Evolutionary conservation across 2,329 filamentous ascomycete species (phyloP), one percentile per base, ranked within the genome.

Genomic region (Sarocladiaceae sp.): DNA sequence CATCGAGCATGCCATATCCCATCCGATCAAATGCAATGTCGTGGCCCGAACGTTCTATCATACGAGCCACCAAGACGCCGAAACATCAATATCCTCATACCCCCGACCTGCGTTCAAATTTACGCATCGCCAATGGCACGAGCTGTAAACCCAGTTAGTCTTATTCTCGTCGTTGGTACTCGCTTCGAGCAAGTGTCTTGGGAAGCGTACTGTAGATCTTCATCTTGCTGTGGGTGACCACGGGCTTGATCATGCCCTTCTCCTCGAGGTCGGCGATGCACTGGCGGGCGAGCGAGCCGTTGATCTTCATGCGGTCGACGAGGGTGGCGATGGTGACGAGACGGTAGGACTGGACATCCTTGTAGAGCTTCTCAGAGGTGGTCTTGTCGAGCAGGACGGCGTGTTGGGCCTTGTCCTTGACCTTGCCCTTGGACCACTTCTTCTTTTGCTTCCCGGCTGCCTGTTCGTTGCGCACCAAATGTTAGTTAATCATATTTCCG

Each of bases 361-460:
- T 99, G 84, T 96, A 88, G 76, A 99, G 91, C 84, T 95, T 96
- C 80, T 99, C 94, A 65, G 88, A 88, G 72, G 88, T 96, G 78
- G 82, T 73, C 87, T 99, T 99, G 84, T 99, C 94, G 79, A 99
- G 90, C 72, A 97, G 83, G 78, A 99, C 94, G 77, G 89, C 90
- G 86, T 99, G 94, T 77, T 97, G 88, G 79, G 94, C 93, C 92
- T 99, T 99, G 86, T 99, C 94, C 94, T 99, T 99, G 83, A 99
- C 94, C 91, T 75, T 81, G 64, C 70, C 67, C 68, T 74, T 74
- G 57, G 71, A 74, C 72, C 72, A 75, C 72, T 76, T 74, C 71
- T 75, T 75, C 72, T 75, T 76, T 68, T 75, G 71, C 69, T 75
- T 75, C 70, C 73, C 71, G 62, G 71, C 69, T 65, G 70, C 70